Evolutionary conservation across 345 rosid species (phyloP).

Genomic region (Microcos paniculata): DNA sequence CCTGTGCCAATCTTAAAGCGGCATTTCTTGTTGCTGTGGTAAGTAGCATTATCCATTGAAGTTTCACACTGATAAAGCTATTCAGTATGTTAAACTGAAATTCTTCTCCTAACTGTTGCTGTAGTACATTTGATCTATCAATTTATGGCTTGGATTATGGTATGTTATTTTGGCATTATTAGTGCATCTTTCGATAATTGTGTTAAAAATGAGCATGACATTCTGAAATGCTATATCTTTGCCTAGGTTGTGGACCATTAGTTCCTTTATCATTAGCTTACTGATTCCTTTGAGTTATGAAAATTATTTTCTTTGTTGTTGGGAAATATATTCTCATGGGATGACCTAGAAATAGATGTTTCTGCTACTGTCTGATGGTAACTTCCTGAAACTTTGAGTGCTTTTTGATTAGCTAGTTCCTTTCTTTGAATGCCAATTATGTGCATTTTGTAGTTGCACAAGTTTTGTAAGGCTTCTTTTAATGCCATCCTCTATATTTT

Average conservation of each 20-base stretch:
- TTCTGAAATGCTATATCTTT: not conserved
- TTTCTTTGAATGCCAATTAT: slow-evolving; percentile 8
- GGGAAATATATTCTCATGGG: not conserved
- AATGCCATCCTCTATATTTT: not conserved
- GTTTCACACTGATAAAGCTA: not conserved
- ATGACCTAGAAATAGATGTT: not conserved
- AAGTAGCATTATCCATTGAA: slow-evolving; percentile 29
- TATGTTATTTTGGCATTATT: not conserved
- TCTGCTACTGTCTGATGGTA: slow-evolving; percentile 4
- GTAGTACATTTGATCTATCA: not conserved
- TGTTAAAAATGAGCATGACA: slow-evolving; percentile 6
- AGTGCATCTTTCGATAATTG: not conserved
- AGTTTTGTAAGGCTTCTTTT: not conserved
- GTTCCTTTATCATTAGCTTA: not conserved
- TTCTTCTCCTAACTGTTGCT: not conserved
- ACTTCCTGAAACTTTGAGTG: not conserved
- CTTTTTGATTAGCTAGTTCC: not conserved
- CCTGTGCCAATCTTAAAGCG: slow-evolving; percentile 96
- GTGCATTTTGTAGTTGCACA: not conserved
- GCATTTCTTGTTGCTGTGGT: slow-evolving; percentile 96
- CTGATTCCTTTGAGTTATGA: not conserved
- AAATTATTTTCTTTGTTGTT: not conserved
- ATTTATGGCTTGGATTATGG: slow-evolving; percentile 1
- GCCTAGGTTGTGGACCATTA: not conserved
- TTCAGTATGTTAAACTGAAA: not conserved